These are phyloP conservation scores for Fusarium continuum DNA, from an alignment of 2,329 filamentous ascomycete genomes.

Conservation along the genomic window DNA sequence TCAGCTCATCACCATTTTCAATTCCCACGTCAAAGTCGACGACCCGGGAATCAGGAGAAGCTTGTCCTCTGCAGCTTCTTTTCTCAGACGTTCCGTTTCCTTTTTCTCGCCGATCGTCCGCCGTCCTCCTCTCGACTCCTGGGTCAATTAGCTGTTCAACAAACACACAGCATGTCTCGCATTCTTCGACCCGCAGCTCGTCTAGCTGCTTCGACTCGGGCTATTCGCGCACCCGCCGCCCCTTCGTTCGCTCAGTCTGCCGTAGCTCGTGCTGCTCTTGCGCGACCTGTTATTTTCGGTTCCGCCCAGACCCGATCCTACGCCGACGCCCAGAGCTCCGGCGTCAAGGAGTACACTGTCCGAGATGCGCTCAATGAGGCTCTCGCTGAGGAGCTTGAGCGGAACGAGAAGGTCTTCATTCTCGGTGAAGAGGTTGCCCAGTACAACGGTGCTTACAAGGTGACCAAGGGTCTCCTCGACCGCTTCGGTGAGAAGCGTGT, in stretches of 20 bases:
- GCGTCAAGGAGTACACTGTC: constrained; percentile 92
- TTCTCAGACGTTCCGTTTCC: constrained; percentile 21
- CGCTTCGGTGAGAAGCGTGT: constrained; percentile 97
- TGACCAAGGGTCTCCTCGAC: constrained; percentile 96
- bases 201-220: constrained; percentile 56
- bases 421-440: constrained; percentile 98
- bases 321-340: constrained; percentile 60
- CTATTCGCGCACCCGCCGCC: constrained; percentile 48
- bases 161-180: constrained; percentile 56
- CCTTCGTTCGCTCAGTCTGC: constrained; percentile 52
- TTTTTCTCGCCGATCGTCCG: constrained; percentile 19
- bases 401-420: constrained; percentile 93
- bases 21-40: constrained; percentile 42
- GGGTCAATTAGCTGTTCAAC: constrained; percentile 39
- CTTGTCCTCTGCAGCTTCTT: constrained; percentile 37
- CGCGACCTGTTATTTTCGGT: constrained; percentile 51
- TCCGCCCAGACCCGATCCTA: constrained; percentile 62
- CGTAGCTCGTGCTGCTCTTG: constrained; percentile 50
- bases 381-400: constrained; percentile 94
- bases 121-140: constrained; percentile 27
- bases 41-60: constrained; percentile 42
- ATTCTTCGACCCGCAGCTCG: constrained; percentile 61
- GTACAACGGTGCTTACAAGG: constrained; percentile 99
- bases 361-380: constrained; percentile 98
- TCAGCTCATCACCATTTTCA: constrained; percentile 36